phyloP scores from a whole-genome alignment of 1,139 yeast species.

The Lodderomyces orthopsilosis region DNA sequence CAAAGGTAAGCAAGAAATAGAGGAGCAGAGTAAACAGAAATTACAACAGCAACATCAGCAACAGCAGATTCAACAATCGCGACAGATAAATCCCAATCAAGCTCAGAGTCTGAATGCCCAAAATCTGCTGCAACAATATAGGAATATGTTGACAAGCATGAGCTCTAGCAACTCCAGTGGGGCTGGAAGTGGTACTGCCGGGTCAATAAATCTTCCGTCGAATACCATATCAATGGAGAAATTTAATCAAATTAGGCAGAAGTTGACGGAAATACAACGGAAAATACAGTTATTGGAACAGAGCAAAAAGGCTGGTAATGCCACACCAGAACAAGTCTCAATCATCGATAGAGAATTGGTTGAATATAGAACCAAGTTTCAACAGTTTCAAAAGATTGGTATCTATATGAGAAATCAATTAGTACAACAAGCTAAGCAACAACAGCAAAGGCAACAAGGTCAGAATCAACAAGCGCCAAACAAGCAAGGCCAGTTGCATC shows the following conservation, averaged over 20 bases:
- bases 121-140: constrained; percentile 2
- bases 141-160: constrained; percentile 8
- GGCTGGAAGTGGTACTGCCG: constrained; percentile 10
- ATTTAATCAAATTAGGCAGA: constrained; percentile 40
- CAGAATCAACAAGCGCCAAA: constrained; percentile 9
- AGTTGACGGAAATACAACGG: constrained; percentile 43
- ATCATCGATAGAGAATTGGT: constrained; percentile 37
- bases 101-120: constrained; percentile 3
- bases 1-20: constrained; percentile 10
- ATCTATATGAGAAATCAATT: constrained; percentile 40
- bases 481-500: constrained; percentile 9
- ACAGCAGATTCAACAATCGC: constrained; percentile 1
- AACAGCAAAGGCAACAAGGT: constrained; percentile 11
- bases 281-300: constrained; percentile 33
- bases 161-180: constrained; percentile 10
- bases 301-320: constrained; percentile 24
- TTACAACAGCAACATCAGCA: constrained; percentile 7
- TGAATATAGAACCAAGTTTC: constrained; percentile 36
- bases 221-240: constrained; percentile 38
- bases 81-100: constrained; percentile 2
- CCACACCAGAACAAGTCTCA: constrained; percentile 26
- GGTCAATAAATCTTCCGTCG: constrained; percentile 4
- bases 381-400: constrained; percentile 40
- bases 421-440: constrained; percentile 32
- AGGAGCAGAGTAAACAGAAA: constrained; percentile 8